phyloP scores from a whole-genome alignment of 345 rosid species.

The Moringa oleifera region DNA sequence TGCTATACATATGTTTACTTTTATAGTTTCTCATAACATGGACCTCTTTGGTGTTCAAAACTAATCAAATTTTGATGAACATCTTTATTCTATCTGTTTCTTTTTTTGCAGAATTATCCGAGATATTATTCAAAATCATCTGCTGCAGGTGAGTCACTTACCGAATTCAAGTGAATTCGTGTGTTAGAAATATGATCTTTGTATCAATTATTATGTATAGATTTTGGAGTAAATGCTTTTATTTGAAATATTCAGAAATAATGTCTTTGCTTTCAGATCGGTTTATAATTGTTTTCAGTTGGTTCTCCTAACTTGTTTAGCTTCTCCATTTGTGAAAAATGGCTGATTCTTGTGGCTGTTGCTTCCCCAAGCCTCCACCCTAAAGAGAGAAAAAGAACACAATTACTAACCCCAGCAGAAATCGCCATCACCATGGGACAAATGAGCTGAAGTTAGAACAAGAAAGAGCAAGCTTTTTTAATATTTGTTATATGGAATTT shows the following conservation, averaged over 20 bases:
- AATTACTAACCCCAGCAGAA: neutral
- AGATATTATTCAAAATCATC: constrained; percentile 95
- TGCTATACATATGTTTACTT: constrained; percentile 2
- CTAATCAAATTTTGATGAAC: constrained; percentile 16
- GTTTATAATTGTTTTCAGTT: too few relatives aligned
- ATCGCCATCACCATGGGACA: neutral
- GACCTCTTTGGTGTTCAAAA: constrained; percentile 5
- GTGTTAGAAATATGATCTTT: constrained; percentile 11
- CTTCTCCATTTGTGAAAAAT: too few relatives aligned
- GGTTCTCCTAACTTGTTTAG: too few relatives aligned
- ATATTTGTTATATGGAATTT: too few relatives aligned
- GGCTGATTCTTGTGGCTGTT: too few relatives aligned
- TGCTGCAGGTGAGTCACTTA: constrained; percentile 66
- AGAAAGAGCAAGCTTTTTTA: neutral
- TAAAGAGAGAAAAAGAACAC: neutral
- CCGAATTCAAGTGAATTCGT: constrained; percentile 3
- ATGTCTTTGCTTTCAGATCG: too few relatives aligned
- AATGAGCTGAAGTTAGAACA: neutral
- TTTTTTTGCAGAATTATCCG: constrained; percentile 77
- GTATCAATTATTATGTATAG: neutral
- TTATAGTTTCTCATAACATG: neutral
- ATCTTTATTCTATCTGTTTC: constrained; percentile 6
- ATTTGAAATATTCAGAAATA: neutral
- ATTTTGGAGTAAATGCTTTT: neutral
- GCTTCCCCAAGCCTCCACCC: neutral